Percentiles rank a stretch among this genome's conserved stretches.
Evolutionary conservation across 768 basidiomycete species (phyloP).

Genomic region (Tulasnella sp.): DNA sequence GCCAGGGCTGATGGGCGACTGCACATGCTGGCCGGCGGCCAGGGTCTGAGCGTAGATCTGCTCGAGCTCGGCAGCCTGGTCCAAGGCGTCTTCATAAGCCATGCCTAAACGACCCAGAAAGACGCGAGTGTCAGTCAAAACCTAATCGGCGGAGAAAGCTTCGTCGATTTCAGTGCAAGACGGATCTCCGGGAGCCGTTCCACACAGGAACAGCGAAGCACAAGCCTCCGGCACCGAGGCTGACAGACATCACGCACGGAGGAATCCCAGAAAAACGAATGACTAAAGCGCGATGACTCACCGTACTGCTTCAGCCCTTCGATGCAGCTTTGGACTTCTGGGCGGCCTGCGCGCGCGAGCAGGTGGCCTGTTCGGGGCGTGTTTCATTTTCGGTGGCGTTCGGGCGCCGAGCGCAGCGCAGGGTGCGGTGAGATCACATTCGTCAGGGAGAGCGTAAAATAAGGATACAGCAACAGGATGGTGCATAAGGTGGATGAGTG

Average conservation of each 20-base stretch:
- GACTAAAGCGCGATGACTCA: not conserved
- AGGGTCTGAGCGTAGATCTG: slow-evolving; percentile 42
- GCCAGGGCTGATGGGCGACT: slow-evolving; percentile 2
- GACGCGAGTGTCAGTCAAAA: not conserved
- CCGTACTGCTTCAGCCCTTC: slow-evolving; percentile 84
- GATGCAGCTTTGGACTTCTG: slow-evolving; percentile 80
- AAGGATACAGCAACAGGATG: not conserved
- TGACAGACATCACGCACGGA: not conserved
- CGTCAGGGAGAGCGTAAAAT: not conserved
- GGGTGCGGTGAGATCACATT: slow-evolving; percentile 4
- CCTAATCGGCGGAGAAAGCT: not conserved
- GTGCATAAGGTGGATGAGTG: slow-evolving; percentile 1
- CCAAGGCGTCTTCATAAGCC: slow-evolving; percentile 81
- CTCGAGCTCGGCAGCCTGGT: slow-evolving; percentile 65
- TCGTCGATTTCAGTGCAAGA: not conserved
- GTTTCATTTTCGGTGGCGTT: not conserved
- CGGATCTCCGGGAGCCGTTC: slow-evolving; percentile 27
- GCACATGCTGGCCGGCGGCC: slow-evolving; percentile 11
- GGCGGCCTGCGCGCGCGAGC: slow-evolving; percentile 75
- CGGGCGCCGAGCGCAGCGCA: not conserved
- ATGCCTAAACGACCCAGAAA: slow-evolving; percentile 37
- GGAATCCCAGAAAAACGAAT: not conserved
- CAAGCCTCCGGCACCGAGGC: slow-evolving; percentile 7
- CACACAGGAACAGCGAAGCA: slow-evolving; percentile 27
- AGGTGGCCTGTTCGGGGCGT: slow-evolving; percentile 43